Conservation (phyloP, 192 early-diverging fungal species). For the Rhizoclosmatium globosum region DNA sequence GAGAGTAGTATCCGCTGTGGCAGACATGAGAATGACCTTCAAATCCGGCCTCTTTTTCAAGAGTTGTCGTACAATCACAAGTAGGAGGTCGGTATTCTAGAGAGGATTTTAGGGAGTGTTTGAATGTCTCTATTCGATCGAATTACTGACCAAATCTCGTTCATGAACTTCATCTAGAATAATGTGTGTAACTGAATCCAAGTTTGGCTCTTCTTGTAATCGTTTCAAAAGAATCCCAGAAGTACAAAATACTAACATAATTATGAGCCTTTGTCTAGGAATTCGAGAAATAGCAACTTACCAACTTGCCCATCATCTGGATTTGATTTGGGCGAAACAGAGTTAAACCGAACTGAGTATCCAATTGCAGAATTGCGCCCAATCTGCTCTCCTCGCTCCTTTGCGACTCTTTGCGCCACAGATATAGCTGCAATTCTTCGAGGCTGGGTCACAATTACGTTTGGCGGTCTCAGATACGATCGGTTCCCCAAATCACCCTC, state of each 20-base stretch:
- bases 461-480: conserved; percentile 39
- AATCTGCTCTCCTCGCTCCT: conserved; percentile 62
- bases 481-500: neutral
- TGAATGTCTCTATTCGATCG: neutral
- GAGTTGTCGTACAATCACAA: conserved; percentile 77
- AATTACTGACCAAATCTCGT: conserved; percentile 56
- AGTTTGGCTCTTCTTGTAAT: conserved; percentile 68
- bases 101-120: neutral
- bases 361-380: conserved; percentile 56
- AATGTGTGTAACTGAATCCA: conserved; percentile 72
- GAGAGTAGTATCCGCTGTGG: conserved; percentile 82
- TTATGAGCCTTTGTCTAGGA: conserved; percentile 48
- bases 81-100: conserved; percentile 78
- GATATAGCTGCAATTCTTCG: conserved; percentile 80
- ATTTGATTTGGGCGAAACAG: conserved; percentile 42
- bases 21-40: conserved; percentile 89
- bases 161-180: conserved; percentile 88
- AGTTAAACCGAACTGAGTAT: conserved; percentile 62
- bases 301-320: conserved; percentile 58
- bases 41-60: conserved; percentile 64
- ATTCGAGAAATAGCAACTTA: conserved; percentile 17
- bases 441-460: conserved; percentile 91
- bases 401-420: conserved; percentile 69
- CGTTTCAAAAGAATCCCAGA: conserved; percentile 76
- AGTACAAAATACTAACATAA: conserved; percentile 67